Percentiles rank a stretch among this genome's conserved stretches.
Conservation (phyloP, 495 filamentous ascomycete species). For the Penicillium cosmopolitanum region DNA sequence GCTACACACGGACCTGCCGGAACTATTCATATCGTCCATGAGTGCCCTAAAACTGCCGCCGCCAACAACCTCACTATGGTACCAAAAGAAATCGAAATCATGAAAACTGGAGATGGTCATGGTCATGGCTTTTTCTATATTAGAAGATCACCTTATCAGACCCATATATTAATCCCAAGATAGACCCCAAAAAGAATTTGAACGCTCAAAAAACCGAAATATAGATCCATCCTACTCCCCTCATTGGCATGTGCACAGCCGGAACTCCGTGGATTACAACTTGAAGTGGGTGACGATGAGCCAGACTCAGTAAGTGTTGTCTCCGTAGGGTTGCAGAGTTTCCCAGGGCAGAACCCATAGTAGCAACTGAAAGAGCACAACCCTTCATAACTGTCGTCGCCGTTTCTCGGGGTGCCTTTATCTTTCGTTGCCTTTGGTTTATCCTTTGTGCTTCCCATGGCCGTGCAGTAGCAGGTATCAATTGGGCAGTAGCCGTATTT, state of each 20-base stretch:
- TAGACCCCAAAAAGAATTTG: not conserved
- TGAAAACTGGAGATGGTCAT: too few relatives aligned
- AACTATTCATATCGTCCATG: not conserved
- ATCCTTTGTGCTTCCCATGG: conserved; percentile 15
- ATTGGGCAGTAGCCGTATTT: conserved; percentile 26
- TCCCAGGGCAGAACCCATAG: conserved; percentile 18
- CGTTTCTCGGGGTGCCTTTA: conserved; percentile 16
- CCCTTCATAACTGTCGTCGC: conserved; percentile 13
- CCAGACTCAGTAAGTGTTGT: not conserved
- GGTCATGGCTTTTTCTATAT: not conserved
- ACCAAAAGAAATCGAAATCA: too few relatives aligned
- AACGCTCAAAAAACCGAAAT: not conserved
- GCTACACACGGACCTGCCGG: conserved; percentile 4
- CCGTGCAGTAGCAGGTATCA: conserved; percentile 22
- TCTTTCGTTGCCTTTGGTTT: conserved; percentile 14
- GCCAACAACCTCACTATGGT: too few relatives aligned
- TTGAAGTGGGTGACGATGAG: not conserved
- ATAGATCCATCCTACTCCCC: not conserved
- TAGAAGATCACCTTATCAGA: not conserved
- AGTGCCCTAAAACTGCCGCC: not conserved
- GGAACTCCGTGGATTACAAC: not conserved
- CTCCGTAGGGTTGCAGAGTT: not conserved
- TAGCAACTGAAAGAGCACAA: conserved; percentile 22
- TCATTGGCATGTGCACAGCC: not conserved
- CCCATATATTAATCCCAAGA: not conserved